phyloP scores from a whole-genome alignment of 805 yeast species.

The Kluyveromyces nonfermentans region DNA sequence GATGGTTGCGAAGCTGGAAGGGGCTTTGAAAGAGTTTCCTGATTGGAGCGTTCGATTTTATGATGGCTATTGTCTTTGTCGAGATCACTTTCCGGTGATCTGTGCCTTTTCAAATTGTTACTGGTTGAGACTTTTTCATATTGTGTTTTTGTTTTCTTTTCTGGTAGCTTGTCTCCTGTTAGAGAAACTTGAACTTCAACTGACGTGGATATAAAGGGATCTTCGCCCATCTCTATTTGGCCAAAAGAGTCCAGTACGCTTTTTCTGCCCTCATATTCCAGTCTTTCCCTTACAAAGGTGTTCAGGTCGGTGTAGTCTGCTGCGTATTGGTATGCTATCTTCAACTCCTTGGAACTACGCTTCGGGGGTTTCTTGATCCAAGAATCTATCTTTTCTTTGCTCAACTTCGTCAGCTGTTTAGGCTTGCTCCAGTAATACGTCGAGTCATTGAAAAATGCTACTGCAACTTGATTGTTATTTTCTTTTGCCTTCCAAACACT shows the following conservation, averaged over 20 bases:
- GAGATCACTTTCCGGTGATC: not conserved
- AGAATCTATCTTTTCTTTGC: slow-evolving; percentile 8
- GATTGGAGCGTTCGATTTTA: slow-evolving; percentile 1
- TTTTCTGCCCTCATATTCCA: slow-evolving; percentile 18
- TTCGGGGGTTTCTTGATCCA: slow-evolving; percentile 9
- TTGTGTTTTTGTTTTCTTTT: slow-evolving; percentile 4
- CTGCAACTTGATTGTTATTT: slow-evolving; percentile 15
- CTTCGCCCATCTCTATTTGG: slow-evolving; percentile 17
- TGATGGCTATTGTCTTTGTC: too few species aligned
- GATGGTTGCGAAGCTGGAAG: not conserved
- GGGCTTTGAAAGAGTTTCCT: not conserved
- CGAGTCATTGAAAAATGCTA: slow-evolving; percentile 29
- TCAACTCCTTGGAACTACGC: slow-evolving; percentile 14
- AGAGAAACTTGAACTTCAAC: not conserved
- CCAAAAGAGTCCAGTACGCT: slow-evolving; percentile 13
- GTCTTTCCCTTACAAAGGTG: slow-evolving; percentile 18
- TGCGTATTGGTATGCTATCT: slow-evolving; percentile 25
- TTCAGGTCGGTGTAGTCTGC: slow-evolving; percentile 15
- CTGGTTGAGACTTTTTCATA: not conserved
- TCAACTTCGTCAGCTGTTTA: slow-evolving; percentile 15
- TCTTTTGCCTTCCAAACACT: slow-evolving; percentile 22
- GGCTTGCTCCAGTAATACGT: slow-evolving; percentile 30
- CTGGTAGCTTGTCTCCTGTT: slow-evolving; percentile 8
- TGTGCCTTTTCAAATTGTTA: not conserved
- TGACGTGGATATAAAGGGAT: slow-evolving; percentile 14